Conservation (phyloP, 2,329 filamentous ascomycete genomes). For the Seiridium unicorne region DNA sequence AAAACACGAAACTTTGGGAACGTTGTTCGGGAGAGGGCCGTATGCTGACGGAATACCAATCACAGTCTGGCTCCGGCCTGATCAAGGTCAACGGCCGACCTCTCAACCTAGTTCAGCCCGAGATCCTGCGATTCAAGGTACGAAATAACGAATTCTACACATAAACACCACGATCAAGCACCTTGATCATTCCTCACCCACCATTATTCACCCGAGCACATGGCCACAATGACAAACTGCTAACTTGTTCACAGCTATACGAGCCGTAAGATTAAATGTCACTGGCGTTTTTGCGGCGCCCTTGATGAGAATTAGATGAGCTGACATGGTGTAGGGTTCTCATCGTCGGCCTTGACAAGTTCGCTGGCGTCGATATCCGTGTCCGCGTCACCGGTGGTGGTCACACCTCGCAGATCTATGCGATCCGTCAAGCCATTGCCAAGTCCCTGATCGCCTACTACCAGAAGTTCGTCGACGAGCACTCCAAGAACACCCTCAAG, state of each 20-base stretch:
- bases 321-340: constrained; percentile 50
- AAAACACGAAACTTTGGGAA: no score
- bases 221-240: no score
- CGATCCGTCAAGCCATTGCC: constrained; percentile 97
- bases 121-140: constrained; percentile 97
- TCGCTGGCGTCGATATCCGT: constrained; percentile 94
- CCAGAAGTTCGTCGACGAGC: constrained; percentile 99
- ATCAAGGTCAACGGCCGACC: constrained; percentile 99
- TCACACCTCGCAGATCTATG: constrained; percentile 91
- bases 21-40: background rate
- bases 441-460: constrained; percentile 98
- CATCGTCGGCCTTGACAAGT: constrained; percentile 96
- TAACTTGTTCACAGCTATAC: no score
- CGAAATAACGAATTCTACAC: constrained; percentile 20
- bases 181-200: no score
- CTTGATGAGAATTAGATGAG: background rate
- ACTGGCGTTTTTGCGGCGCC: background rate
- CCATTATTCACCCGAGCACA: no score
- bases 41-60: constrained; percentile 14
- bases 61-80: constrained; percentile 57
- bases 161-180: background rate
- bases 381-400: constrained; percentile 96
- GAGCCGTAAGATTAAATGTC: no score
- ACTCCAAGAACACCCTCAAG: constrained; percentile 99
- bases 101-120: constrained; percentile 88